Evolutionary conservation across 1,139 yeast genomes (phyloP).

Genomic region (Blastobotrys proliferans): DNA sequence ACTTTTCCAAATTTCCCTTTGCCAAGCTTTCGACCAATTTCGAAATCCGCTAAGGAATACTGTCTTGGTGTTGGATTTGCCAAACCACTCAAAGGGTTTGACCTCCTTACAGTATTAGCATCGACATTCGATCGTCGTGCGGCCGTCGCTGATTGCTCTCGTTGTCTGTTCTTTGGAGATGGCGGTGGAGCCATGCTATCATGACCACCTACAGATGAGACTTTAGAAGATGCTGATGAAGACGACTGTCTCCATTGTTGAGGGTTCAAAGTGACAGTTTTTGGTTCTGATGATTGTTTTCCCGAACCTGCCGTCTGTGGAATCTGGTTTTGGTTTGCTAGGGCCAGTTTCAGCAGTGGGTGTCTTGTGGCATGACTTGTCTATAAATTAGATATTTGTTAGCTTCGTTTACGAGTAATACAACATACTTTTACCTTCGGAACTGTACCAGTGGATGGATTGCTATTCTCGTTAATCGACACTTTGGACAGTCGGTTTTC

Average conservation of each 20-base stretch:
- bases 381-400: constrained; percentile 1
- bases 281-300: constrained; percentile 9
- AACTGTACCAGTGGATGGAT: constrained; percentile 7
- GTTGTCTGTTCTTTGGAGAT: constrained; percentile 17
- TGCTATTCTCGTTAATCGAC: constrained; percentile 24
- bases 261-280: constrained; percentile 21
- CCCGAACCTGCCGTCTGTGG: constrained; percentile 13
- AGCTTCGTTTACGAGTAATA: too few relatives aligned
- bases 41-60: constrained; percentile 59
- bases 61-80: constrained; percentile 22
- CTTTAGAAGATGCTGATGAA: background rate
- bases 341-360: constrained; percentile 30
- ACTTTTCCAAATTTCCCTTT: constrained; percentile 93
- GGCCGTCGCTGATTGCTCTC: constrained; percentile 11
- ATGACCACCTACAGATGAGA: too few relatives aligned
- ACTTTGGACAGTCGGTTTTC: constrained; percentile 26
- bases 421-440: too few relatives aligned
- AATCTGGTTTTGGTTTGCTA: constrained; percentile 28
- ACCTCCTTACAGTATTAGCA: constrained; percentile 23
- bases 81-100: constrained; percentile 30
- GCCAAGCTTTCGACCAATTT: constrained; percentile 82
- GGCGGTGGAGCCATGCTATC: constrained; percentile 23
- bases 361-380: constrained; percentile 21
- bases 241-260: constrained; percentile 24
- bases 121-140: constrained; percentile 17